Evolutionary conservation across 768 basidiomycete genomes (phyloP).

Genomic region (Pleurotus tuber-regium): DNA sequence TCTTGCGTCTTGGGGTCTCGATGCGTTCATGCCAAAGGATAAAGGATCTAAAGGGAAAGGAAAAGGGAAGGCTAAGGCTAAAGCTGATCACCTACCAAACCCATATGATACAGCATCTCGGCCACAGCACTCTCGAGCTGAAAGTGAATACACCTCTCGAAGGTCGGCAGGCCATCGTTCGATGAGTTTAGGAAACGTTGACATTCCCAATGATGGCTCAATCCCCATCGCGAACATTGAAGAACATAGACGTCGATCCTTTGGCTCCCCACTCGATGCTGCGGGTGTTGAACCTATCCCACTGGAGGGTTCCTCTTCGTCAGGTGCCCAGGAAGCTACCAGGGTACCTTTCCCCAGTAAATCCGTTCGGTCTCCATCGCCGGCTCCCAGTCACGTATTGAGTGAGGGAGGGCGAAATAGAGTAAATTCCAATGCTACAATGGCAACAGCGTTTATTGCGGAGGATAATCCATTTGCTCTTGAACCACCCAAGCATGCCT

Average conservation of each 20-base stretch:
- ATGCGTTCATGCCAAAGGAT: conserved; percentile 71
- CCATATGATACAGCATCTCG: conserved; percentile 37
- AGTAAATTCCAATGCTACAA: conserved; percentile 48
- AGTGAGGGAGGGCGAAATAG: conserved; percentile 24
- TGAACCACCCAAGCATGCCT: conserved; percentile 61
- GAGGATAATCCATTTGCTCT: conserved; percentile 70
- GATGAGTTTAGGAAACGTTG: conserved; percentile 64
- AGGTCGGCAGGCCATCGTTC: conserved; percentile 44
- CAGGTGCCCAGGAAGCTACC: conserved; percentile 48
- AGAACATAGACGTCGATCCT: conserved; percentile 50
- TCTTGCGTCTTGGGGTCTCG: conserved; percentile 81
- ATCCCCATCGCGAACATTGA: conserved; percentile 24
- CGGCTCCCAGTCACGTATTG: conserved; percentile 36
- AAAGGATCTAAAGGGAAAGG: conserved; percentile 45
- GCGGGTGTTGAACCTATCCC: conserved; percentile 40
- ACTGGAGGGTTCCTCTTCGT: conserved; percentile 42
- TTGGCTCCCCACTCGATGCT: conserved; percentile 56
- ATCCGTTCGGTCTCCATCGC: conserved; percentile 51
- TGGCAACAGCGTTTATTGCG: conserved; percentile 33
- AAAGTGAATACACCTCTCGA: conserved; percentile 30
- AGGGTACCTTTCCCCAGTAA: conserved; percentile 68
- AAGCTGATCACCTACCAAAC: conserved; percentile 34
- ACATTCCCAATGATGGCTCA: conserved; percentile 36
- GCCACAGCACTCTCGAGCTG: conserved; percentile 41
- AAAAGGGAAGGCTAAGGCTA: conserved; percentile 43